A percentile compares a stretch with the other conserved stretches of the same genome.
phyloP scores from a whole-genome alignment of 2,329 filamentous ascomycete genomes.

The Alternaria alternata region DNA sequence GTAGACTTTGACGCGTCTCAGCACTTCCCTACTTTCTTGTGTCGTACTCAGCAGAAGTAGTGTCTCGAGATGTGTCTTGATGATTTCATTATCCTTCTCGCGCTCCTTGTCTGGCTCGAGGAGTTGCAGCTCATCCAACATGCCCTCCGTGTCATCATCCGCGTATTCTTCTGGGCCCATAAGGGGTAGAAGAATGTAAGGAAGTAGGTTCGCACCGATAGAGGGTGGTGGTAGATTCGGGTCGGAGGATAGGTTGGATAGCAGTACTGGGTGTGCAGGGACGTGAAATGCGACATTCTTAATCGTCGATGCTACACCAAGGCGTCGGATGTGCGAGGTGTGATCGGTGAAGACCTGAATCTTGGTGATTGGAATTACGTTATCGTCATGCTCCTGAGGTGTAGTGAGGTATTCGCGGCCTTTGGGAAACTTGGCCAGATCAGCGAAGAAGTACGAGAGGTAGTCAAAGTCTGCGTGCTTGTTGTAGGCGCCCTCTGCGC shows the following conservation, averaged over 20 bases:
- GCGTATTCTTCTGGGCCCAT: slow-evolving; percentile 88
- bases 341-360: slow-evolving; percentile 95
- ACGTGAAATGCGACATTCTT: slow-evolving; percentile 93
- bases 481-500: slow-evolving; percentile 83
- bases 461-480: slow-evolving; percentile 89
- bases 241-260: slow-evolving; percentile 56
- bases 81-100: slow-evolving; percentile 77
- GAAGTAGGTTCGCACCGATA: slow-evolving; percentile 79
- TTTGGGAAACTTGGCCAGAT: slow-evolving; percentile 80
- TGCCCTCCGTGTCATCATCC: slow-evolving; percentile 83
- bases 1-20: slow-evolving; percentile 84
- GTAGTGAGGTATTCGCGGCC: slow-evolving; percentile 78
- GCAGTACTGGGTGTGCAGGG: slow-evolving; percentile 72
- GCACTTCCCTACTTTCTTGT: slow-evolving; percentile 73
- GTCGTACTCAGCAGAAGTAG: slow-evolving; percentile 84
- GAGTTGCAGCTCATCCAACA: slow-evolving; percentile 90
- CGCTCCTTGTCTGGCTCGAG: slow-evolving; percentile 88
- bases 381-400: slow-evolving; percentile 76
- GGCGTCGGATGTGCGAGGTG: slow-evolving; percentile 79
- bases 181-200: slow-evolving; percentile 87
- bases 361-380: slow-evolving; percentile 86
- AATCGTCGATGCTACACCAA: slow-evolving; percentile 94
- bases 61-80: slow-evolving; percentile 89
- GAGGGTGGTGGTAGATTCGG: slow-evolving; percentile 56
- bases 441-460: slow-evolving; percentile 91